Conservation (phyloP, 2,329 filamentous ascomycete genomes). For the Zarea fungicola region DNA sequence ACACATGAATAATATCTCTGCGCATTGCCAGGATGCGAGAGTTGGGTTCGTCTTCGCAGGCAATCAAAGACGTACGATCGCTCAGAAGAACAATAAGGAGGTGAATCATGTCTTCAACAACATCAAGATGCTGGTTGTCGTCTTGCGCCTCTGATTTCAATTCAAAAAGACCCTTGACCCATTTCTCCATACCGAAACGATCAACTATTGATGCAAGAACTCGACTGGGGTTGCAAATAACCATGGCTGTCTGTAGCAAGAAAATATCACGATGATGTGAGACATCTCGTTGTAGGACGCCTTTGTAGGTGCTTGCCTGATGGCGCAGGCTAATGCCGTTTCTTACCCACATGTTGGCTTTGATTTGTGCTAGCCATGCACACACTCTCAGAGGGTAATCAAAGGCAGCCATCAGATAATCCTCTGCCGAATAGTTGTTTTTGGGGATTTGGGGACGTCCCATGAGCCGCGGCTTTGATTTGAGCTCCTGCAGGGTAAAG, state of each 20-base stretch:
- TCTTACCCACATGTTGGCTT: constrained; percentile 96
- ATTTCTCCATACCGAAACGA: constrained; percentile 80
- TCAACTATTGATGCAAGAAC: constrained; percentile 88
- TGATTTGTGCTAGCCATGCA: constrained; percentile 96
- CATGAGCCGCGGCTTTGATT: constrained; percentile 58
- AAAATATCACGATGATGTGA: constrained; percentile 94
- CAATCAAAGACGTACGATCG: constrained; percentile 76
- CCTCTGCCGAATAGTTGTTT: constrained; percentile 59
- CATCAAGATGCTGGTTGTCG: constrained; percentile 80
- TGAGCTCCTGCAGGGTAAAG: constrained; percentile 67
- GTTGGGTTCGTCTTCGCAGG: constrained; percentile 58
- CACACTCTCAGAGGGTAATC: constrained; percentile 92
- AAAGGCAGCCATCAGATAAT: constrained; percentile 80
- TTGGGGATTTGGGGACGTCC: constrained; percentile 52
- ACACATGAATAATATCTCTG: constrained; percentile 84
- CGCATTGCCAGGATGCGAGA: constrained; percentile 68
- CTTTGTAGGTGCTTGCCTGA: constrained; percentile 89
- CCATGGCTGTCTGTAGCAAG: constrained; percentile 83
- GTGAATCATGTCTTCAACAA: constrained; percentile 94
- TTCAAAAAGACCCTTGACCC: constrained; percentile 80
- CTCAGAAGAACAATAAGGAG: constrained; percentile 86
- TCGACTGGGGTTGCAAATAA: constrained; percentile 75
- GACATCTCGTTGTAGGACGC: constrained; percentile 82
- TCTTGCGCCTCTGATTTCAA: constrained; percentile 71
- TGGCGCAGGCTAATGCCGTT: constrained; percentile 95